phyloP scores from a whole-genome alignment of 805 yeast species.

The Saturnispora hagleri region DNA sequence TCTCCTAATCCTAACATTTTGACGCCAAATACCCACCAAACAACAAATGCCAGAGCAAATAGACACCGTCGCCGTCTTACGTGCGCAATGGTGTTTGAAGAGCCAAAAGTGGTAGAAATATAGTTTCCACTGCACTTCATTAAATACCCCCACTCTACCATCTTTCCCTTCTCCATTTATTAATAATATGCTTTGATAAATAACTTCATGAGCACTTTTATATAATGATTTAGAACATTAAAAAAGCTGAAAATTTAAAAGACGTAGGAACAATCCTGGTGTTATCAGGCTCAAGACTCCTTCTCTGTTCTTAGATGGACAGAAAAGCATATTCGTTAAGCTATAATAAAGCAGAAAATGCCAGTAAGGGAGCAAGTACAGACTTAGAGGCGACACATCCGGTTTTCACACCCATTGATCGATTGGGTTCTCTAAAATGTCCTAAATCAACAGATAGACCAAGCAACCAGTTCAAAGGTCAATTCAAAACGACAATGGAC shows the following conservation, averaged over 20 bases:
- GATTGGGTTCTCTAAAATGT: not conserved
- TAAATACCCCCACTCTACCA: not conserved
- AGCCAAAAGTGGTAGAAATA: slow-evolving; percentile 28
- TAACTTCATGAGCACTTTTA: not conserved
- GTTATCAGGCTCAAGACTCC: not conserved
- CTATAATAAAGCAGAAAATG: not conserved
- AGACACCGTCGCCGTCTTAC: slow-evolving; percentile 37
- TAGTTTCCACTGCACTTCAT: not conserved
- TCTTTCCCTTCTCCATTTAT: not conserved
- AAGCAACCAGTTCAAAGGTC: not conserved
- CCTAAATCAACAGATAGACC: not conserved
- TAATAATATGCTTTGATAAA: not conserved
- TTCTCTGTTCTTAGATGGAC: not conserved
- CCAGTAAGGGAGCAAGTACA: not conserved
- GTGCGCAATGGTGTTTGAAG: slow-evolving; percentile 37
- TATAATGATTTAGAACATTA: not conserved
- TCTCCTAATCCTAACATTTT: not conserved
- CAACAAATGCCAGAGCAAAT: not conserved
- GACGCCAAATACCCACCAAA: not conserved
- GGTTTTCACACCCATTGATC: not conserved
- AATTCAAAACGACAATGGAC: not conserved
- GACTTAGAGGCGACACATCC: not conserved
- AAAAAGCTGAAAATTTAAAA: not conserved
- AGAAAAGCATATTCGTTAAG: not conserved
- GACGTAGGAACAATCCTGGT: not conserved